Evolutionary conservation across 495 filamentous ascomycete genomes (phyloP).

Genomic region (Podospora sp.): DNA sequence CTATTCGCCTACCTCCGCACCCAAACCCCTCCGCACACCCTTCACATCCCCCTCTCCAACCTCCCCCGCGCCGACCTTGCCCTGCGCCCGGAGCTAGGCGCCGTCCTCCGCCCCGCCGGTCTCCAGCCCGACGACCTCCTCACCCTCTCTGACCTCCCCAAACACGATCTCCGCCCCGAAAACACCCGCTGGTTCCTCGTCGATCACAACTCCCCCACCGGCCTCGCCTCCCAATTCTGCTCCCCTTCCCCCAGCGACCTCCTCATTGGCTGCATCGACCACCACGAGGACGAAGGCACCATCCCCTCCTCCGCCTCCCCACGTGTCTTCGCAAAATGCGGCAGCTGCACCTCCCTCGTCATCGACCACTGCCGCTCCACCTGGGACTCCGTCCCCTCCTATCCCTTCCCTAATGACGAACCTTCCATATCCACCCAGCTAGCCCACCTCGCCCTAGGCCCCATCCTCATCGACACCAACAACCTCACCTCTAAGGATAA

Average conservation of each 20-base stretch:
- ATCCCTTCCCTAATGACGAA: background rate
- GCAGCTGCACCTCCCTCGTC: constrained; percentile 82
- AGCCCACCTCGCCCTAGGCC: constrained; percentile 74
- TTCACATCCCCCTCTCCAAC: constrained; percentile 83
- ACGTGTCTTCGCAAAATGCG: constrained; percentile 66
- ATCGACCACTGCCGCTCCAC: constrained; percentile 58
- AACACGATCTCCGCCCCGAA: constrained; percentile 31
- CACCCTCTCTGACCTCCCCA: constrained; percentile 54
- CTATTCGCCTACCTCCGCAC: constrained; percentile 81
- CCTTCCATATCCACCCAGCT: constrained; percentile 55
- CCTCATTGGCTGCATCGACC: constrained; percentile 83
- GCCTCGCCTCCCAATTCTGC: constrained; percentile 43
- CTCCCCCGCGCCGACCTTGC: constrained; percentile 68
- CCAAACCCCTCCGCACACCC: constrained; percentile 46
- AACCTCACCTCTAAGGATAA: constrained; percentile 72
- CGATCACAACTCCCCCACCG: constrained; percentile 83
- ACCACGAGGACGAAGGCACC: constrained; percentile 79
- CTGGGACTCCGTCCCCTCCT: constrained; percentile 53
- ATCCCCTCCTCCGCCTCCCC: constrained; percentile 58
- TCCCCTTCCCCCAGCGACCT: constrained; percentile 26
- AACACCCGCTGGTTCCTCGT: constrained; percentile 69
- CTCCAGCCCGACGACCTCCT: constrained; percentile 50
- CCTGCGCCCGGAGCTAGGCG: constrained; percentile 79
- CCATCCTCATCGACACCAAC: constrained; percentile 82
- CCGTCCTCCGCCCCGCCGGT: constrained; percentile 50